Evolutionary conservation across 257 asterid genomes (phyloP).

Genomic region (Eucommia ulmoides): DNA sequence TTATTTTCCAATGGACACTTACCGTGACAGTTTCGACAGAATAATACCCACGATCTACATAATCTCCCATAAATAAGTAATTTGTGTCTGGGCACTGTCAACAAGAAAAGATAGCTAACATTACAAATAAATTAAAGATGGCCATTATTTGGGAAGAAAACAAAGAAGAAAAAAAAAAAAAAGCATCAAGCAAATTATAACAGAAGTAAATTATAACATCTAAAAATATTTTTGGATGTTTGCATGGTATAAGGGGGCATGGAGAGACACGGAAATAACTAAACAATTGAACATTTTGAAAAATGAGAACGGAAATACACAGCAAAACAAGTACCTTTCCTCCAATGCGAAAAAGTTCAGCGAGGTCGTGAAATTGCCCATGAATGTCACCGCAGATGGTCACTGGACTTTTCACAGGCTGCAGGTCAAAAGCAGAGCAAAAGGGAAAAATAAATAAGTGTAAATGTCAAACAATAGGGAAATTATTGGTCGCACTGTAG

Average conservation of each 20-base stretch:
- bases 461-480: background rate
- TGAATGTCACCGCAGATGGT: constrained; percentile 71
- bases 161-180: background rate
- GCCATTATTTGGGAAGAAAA: no score
- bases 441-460: background rate
- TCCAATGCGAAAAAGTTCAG: constrained; percentile 57
- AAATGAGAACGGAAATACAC: constrained; percentile 6
- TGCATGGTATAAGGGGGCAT: no score
- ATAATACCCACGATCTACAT: no score
- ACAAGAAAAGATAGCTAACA: no score
- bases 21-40: no score
- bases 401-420: constrained; percentile 63
- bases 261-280: no score
- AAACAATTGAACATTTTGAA: background rate
- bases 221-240: no score
- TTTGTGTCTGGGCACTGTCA: no score
- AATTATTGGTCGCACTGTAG: no score
- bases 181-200: background rate
- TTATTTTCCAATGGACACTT: no score
- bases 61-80: no score
- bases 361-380: constrained; percentile 66
- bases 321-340: constrained; percentile 39
- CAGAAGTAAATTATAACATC: background rate
- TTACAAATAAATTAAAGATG: no score
- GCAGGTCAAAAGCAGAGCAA: constrained; percentile 15